A percentile compares a stretch with the other conserved stretches of the same genome.
phyloP scores from a whole-genome alignment of 2,329 filamentous ascomycete genomes.

The Ilyonectria sp. region DNA sequence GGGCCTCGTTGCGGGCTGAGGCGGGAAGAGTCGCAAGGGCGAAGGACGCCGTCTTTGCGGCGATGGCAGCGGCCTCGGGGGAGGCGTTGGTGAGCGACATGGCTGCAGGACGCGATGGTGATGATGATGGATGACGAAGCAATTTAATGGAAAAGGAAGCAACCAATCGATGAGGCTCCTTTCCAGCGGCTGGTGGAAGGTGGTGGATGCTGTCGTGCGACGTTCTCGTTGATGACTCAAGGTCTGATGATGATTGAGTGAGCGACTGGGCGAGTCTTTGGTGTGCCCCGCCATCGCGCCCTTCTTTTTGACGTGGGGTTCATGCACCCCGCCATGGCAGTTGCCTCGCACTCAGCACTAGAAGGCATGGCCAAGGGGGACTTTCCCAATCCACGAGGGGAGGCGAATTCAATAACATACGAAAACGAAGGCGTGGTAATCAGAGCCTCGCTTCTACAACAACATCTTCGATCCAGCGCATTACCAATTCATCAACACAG shows the following conservation, averaged over 20 bases:
- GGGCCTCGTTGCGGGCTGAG: slow-evolving; percentile 84
- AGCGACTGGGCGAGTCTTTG: slow-evolving; percentile 21
- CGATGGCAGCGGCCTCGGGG: slow-evolving; percentile 81
- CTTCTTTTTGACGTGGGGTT: slow-evolving; percentile 27
- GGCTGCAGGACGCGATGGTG: slow-evolving; percentile 2
- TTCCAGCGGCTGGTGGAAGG: background rate
- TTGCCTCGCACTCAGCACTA: background rate
- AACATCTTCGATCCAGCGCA: background rate
- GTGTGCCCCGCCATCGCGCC: slow-evolving; percentile 37
- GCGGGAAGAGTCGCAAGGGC: slow-evolving; percentile 85
- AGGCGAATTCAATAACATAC: background rate
- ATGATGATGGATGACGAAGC: slow-evolving; percentile 6
- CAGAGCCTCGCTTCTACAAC: background rate
- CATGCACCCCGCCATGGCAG: slow-evolving; percentile 42
- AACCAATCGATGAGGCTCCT: background rate
- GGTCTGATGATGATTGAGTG: slow-evolving; percentile 7
- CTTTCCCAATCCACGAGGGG: background rate
- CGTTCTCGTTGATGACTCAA: slow-evolving; percentile 34
- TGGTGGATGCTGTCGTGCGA: slow-evolving; percentile 4
- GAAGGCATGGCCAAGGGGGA: slow-evolving; percentile 1
- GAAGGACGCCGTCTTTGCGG: slow-evolving; percentile 86
- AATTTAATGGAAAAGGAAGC: no score
- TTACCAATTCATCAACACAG: background rate
- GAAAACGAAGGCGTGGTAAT: background rate
- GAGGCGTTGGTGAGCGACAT: slow-evolving; percentile 95